Evolutionary conservation across 495 filamentous ascomycete genomes (phyloP).

Genomic region (Jackrogersella multiformis): DNA sequence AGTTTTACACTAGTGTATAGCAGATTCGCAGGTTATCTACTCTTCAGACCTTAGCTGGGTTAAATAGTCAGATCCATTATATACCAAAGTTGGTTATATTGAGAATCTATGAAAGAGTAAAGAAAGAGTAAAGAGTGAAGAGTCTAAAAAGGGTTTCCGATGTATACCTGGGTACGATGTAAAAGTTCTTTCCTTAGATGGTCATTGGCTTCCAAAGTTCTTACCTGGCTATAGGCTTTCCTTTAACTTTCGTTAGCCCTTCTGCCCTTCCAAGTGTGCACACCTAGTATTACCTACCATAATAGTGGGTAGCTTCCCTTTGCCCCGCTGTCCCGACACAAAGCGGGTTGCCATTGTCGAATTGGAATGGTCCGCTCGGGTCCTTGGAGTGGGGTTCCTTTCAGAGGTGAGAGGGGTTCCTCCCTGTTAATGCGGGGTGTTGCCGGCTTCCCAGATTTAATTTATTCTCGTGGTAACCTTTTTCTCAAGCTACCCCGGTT

Average conservation of each 20-base stretch:
- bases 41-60: conserved; percentile 16
- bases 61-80: not conserved
- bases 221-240: not conserved
- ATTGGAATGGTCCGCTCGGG: not conserved
- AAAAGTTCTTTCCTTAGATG: too few relatives aligned
- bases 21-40: conserved; percentile 8
- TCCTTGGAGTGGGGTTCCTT: conserved; percentile 1
- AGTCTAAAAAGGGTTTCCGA: too few relatives aligned
- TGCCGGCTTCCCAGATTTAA: conserved; percentile 23
- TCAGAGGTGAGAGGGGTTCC: too few relatives aligned
- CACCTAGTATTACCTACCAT: not conserved
- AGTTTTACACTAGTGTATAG: conserved; percentile 9
- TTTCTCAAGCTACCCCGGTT: conserved; percentile 25
- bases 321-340: conserved; percentile 31
- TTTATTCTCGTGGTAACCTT: conserved; percentile 16
- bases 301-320: not conserved
- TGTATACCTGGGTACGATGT: not conserved
- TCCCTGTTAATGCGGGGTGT: conserved; percentile 38
- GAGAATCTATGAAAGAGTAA: not conserved
- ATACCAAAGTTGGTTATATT: conserved; percentile 13
- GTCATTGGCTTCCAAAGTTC: too few relatives aligned
- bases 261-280: not conserved
- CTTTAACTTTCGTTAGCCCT: not conserved
- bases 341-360: conserved; percentile 19
- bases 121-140: too few relatives aligned